Conservation (phyloP, 2,329 filamentous ascomycete species). For the Hymenotorrendiella dingleyae region DNA sequence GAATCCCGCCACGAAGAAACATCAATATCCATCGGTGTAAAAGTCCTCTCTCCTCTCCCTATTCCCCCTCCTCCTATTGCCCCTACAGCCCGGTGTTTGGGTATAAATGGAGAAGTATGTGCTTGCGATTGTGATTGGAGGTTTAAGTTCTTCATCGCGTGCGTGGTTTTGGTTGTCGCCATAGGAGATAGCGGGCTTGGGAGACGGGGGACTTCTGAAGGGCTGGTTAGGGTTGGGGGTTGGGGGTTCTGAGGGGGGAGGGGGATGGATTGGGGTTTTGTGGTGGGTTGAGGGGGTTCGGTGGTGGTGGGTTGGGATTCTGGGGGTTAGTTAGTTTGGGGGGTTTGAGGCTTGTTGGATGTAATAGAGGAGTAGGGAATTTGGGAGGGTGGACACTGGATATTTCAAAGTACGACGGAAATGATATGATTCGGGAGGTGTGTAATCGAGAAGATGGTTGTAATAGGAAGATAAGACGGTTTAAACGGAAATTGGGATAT, state of each 20-base stretch:
- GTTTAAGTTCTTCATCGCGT: no score
- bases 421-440: no score
- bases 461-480: no score
- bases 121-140: no score
- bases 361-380: neutral
- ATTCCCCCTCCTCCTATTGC: neutral
- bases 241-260: neutral
- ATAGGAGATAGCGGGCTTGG: no score
- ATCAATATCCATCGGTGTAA: conserved; percentile 13
- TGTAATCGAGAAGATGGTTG: no score
- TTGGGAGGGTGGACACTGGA: conserved; percentile 1
- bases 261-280: neutral
- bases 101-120: no score
- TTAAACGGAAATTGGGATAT: no score
- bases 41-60: conserved; percentile 5
- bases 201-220: no score
- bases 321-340: neutral
- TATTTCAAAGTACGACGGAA: no score
- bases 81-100: no score
- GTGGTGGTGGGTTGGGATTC: neutral
- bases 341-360: neutral
- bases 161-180: no score
- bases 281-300: neutral
- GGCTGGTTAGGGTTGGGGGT: neutral
- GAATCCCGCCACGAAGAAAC: neutral